Percentiles rank a stretch among this genome's conserved stretches.
Evolutionary conservation across 345 rosid species (phyloP).

Genomic region (Psidium friedrichsthalianum): DNA sequence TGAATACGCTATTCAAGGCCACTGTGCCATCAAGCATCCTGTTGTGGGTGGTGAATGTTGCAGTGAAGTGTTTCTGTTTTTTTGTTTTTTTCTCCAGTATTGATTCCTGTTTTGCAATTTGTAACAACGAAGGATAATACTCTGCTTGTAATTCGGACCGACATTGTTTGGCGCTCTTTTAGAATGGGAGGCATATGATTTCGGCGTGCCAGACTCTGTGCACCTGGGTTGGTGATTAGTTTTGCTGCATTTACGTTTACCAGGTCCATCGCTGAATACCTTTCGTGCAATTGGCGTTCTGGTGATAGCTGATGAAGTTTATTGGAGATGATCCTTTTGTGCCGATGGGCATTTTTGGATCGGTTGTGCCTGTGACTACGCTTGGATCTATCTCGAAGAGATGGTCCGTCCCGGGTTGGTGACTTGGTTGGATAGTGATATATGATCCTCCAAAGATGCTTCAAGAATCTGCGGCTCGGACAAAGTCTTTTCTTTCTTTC

Average conservation of each 20-base stretch:
- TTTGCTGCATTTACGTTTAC: not conserved
- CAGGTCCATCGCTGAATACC: constrained; percentile 26
- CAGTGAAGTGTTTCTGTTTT: not conserved
- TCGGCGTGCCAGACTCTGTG: not conserved
- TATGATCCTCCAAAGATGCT: no score
- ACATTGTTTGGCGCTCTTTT: not conserved
- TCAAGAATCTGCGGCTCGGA: no score
- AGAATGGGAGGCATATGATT: not conserved
- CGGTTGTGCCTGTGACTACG: no score
- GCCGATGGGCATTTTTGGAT: no score
- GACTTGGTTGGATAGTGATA: no score
- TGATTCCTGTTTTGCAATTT: not conserved
- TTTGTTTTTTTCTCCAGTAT: not conserved
- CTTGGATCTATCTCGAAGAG: no score
- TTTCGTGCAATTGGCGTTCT: constrained; percentile 16
- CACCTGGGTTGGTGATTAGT: not conserved
- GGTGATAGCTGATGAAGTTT: constrained; percentile 59
- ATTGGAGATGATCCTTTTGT: not conserved
- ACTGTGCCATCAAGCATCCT: not conserved
- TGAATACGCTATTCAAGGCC: not conserved
- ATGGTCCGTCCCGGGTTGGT: no score
- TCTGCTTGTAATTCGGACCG: not conserved
- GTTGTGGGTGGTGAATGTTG: not conserved
- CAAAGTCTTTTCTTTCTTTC: no score
- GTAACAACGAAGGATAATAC: not conserved